Percentiles rank a stretch among this genome's conserved stretches.
Conservation (phyloP, 1,284 basidiomycete genomes). For the Malassezia slooffiae region DNA sequence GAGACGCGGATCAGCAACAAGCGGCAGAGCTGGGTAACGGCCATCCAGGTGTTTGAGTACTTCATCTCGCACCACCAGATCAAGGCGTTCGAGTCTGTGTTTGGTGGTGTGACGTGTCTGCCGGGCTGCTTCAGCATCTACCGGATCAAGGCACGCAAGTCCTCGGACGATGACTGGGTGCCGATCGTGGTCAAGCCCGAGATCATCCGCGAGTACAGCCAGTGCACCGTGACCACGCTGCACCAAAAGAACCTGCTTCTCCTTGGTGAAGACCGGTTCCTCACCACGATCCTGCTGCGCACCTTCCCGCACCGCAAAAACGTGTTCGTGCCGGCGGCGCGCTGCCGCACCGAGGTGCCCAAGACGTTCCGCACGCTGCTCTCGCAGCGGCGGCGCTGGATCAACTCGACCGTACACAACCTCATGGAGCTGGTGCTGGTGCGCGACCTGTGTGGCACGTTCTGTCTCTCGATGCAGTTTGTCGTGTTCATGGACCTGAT, state of each 20-base stretch:
- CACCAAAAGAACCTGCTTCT: slow-evolving; percentile 96
- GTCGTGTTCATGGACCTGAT: slow-evolving; percentile 96
- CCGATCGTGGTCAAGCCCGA: slow-evolving; percentile 94
- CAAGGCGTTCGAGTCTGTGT: slow-evolving; percentile 97
- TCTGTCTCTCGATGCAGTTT: slow-evolving; percentile 61
- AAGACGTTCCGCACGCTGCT: slow-evolving; percentile 86
- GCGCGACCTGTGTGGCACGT: slow-evolving; percentile 64
- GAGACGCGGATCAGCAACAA: slow-evolving; percentile 99
- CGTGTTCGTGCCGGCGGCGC: slow-evolving; percentile 95
- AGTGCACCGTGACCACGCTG: slow-evolving; percentile 79
- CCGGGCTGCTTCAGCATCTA: slow-evolving; percentile 99
- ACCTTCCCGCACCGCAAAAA: slow-evolving; percentile 93
- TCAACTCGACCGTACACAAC: slow-evolving; percentile 98
- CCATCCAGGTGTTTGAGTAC: slow-evolving; percentile 97
- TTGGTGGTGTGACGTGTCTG: slow-evolving; percentile 96
- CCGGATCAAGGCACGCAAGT: slow-evolving; percentile 81
- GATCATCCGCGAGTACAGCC: slow-evolving; percentile 93
- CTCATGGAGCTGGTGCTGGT: slow-evolving; percentile 97
- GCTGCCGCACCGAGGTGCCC: slow-evolving; percentile 87
- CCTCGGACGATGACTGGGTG: slow-evolving; percentile 79
- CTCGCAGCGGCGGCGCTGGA: slow-evolving; percentile 96
- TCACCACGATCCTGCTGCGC: slow-evolving; percentile 59
- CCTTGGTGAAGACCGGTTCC: slow-evolving; percentile 95
- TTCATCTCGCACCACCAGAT: slow-evolving; percentile 97
- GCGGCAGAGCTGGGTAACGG: slow-evolving; percentile 83